Evolutionary conservation across 106 monocot species (phyloP), one percentile per base, ranked within the genome.

Genomic region (Chionographis japonica): DNA sequence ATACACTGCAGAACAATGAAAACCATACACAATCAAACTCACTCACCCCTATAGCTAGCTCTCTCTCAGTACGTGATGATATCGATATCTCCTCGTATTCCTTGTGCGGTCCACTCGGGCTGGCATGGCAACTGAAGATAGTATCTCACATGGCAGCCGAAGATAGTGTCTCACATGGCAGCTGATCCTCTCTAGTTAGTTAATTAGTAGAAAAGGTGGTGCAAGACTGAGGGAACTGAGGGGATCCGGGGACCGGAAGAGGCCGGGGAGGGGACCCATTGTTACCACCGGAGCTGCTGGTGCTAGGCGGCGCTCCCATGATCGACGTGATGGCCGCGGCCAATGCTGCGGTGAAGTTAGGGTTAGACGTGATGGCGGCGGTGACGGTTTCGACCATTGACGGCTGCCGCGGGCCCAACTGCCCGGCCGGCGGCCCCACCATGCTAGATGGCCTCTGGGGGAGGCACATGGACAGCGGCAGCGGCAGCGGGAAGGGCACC

Each of bases 211-310:
- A 65, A 42, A 75, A 79, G 17, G 79, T 75, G 15, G 79, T 75
- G 79, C 72, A 84, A 63, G 83, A 79, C 37, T 83, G 69, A 2
- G 79, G 75, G 49, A 84, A 50, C 68, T 75, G 74, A 6, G 83
- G 75, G 0, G 79, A 79, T 52, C 58, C 83, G 37, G 77, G 75
- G 1, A 54, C 63, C 2, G 4, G 58, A 11, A 15, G 58, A 35
- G 57, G 41, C 9, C 15, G 4, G 13, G 68, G 27, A 14, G 56
- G 42, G 20, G 69, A 42, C 2, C 36, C 20, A 49, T 4, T 51
- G 37, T 50, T 14, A 56, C 27, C 38, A 36, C 36, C 12, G 14
- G 60, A 13, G 7, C 9, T 40, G 20, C 12, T 54, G 62, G 12
- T 53, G 46, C 12, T 12, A 9, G 58, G 40, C 4, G 78, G 52